Base-by-base conservation (phyloP, 768 basidiomycete species). In the Pleurotus salmoneostramineus region DNA sequence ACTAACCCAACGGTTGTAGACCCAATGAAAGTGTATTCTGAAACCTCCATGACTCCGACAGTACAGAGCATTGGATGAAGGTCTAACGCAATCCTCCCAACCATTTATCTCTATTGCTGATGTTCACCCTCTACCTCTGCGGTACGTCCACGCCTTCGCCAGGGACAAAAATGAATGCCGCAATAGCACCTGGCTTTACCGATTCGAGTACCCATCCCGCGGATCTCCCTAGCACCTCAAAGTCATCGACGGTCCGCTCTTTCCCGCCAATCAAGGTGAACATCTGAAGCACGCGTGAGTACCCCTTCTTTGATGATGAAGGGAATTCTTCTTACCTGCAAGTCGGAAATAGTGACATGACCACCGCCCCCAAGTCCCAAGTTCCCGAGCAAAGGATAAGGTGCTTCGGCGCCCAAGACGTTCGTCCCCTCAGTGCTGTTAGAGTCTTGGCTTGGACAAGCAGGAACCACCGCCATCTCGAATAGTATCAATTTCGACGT, bases 401-500 rank as follows among this genome's bases (percentile, higher is more conserved):
- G 66, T 1, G 42, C 3, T 6, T 45, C 15, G 6, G 44, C n/a
- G 27, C n/a, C n/a, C 36, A 55, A 43, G 12, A 58, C 49, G 46
- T 62, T 61, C 14, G 57, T 57, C 48, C 62, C 60, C 14, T 57
- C 21, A 27, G 21, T 27, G 21, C 21, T 27, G 21, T 3, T 27
- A 27, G 21, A 27, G 21, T 27, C 21, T 27, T 27, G 21, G 21
- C 21, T 27, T 27, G 21, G 58, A 50, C 67, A 69, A 5, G 69
- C 65, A 40, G 67, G 66, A 3, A 70, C 65, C 17, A 74, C 47
- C 31, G 77, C 62, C 46, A 59, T 66, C 50, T 80, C 78, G 33
- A 76, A 59, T 6, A 79, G 31, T 54, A 80, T 50, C 3, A 79
- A 68, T 36, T 65, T 70, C 6, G 76, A 77, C 15, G 60, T 52